Conservation (phyloP, 495 filamentous ascomycete species). For the Tuber calosporum region DNA sequence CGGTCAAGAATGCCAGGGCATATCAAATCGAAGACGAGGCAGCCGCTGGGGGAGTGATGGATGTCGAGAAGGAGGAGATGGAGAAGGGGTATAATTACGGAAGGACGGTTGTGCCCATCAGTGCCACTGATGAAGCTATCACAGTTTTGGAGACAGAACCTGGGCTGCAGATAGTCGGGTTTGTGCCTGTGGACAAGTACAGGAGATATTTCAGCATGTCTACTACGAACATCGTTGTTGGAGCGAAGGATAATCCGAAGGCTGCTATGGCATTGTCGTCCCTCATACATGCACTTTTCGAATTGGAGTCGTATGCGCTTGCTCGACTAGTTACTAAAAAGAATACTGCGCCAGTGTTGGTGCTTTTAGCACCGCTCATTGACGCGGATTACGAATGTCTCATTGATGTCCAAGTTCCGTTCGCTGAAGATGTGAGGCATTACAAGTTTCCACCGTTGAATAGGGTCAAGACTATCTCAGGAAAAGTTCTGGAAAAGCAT, state of each 20-base stretch:
- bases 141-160: conserved; percentile 71
- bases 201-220: conserved; percentile 80
- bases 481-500: conserved; percentile 74
- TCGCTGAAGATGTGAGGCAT: conserved; percentile 73
- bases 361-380: conserved; percentile 76
- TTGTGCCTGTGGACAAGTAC: conserved; percentile 71
- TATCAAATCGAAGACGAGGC: conserved; percentile 73
- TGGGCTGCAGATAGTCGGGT: conserved; percentile 74
- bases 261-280: conserved; percentile 79
- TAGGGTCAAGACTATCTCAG: conserved; percentile 78
- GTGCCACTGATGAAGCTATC: conserved; percentile 70
- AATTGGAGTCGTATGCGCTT: conserved; percentile 78
- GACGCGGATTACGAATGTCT: conserved; percentile 80
- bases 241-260: conserved; percentile 64
- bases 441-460: conserved; percentile 90
- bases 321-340: conserved; percentile 80
- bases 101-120: conserved; percentile 81
- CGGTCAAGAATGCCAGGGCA: conserved; percentile 62
- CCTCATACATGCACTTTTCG: conserved; percentile 77
- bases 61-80: conserved; percentile 75
- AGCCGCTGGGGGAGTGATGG: conserved; percentile 69
- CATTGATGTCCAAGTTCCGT: conserved; percentile 64
- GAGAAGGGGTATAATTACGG: conserved; percentile 94
- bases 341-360: conserved; percentile 62
- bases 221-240: conserved; percentile 63